Evolutionary conservation across 2,329 filamentous ascomycete species (phyloP), one percentile per base, ranked within the genome.

Genomic region (Exutisphaerella laricina): DNA sequence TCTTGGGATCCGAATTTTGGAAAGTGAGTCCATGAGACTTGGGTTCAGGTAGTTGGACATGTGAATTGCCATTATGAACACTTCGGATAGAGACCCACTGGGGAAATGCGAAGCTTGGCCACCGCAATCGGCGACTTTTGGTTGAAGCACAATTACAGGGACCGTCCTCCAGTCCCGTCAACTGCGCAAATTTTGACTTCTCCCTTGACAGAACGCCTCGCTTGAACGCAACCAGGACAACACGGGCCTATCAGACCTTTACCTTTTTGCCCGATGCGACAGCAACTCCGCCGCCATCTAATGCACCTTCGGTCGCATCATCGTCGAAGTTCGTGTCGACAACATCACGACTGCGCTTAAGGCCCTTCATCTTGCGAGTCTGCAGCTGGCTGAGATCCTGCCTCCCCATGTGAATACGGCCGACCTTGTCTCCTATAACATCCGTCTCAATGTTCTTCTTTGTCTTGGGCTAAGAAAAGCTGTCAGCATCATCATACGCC

Each of bases 391-490:
- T 75, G 46, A 98, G 76, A 69, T 98, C 88, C 69, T 96, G 88
- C 71, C 84, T 88, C 60, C 85, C 88, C 47, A 94, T 69, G 66
- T 98, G 92, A 51, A 98, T 85, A 56, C 88, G 82, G 51, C 90
- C 92, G 52, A 97, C 76, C 82, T 97, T 97, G 69, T 98, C 92
- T 64, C 92, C 92, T 70, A 98, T 88, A 31, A 82, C 69, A 65
- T 97, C 89, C 44, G 85, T 94, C 41, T 81, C 79, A 57, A 98
- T 84, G 67, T 98, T 98, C 84, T 98, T 98, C 84, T 95, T 97
- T 49, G 84, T 83, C 68, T 69, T 72, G 49, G 71, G 63, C 59
- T 75, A 63, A 51, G 37, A 16, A 34, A 33, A 1, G 39, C 17
- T 16, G 40, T 56, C 46, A 59, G 51, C 43, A 42, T 14, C 14